Percentiles rank a stretch among this genome's conserved stretches.
Evolutionary conservation across 345 rosid species (phyloP).

Genomic region (Sisymbrium altissimum): DNA sequence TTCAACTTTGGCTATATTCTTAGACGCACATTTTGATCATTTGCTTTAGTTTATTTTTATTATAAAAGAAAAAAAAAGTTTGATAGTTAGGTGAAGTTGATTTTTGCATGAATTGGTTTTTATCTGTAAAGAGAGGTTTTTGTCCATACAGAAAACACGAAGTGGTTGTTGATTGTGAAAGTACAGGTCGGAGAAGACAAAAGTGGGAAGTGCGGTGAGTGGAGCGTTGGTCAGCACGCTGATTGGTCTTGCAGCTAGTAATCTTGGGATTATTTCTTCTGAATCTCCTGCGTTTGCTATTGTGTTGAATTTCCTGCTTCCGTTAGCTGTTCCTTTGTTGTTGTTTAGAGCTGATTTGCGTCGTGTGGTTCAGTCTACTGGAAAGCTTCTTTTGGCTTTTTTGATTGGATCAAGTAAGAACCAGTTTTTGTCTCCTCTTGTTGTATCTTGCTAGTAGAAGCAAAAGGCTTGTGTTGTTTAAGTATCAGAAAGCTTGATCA

Average conservation of each 20-base stretch:
- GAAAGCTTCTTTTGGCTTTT: slow-evolving; percentile 70
- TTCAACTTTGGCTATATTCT: too few species aligned
- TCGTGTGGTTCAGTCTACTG: slow-evolving; percentile 68
- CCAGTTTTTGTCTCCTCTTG: background rate
- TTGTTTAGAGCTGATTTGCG: slow-evolving; percentile 79
- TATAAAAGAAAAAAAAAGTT: too few species aligned
- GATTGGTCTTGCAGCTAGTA: slow-evolving; percentile 78
- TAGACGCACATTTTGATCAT: too few species aligned
- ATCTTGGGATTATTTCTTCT: slow-evolving; percentile 65
- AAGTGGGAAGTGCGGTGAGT: slow-evolving; percentile 72
- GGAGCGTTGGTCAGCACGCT: slow-evolving; percentile 86
- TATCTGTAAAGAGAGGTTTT: background rate
- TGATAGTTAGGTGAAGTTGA: too few species aligned
- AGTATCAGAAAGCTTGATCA: slow-evolving; percentile 10
- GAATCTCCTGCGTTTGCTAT: slow-evolving; percentile 61
- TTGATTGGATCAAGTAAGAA: slow-evolving; percentile 70
- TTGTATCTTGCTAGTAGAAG: background rate
- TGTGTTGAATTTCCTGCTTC: slow-evolving; percentile 72
- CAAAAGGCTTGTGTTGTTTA: too few species aligned
- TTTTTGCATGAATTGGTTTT: background rate
- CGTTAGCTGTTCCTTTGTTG: slow-evolving; percentile 72
- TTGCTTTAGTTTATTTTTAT: too few species aligned
- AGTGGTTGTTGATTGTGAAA: background rate
- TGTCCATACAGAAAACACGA: too few species aligned
- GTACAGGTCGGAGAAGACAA: slow-evolving; percentile 86